Conservation (phyloP, 495 filamentous ascomycete species). For the Letharia lupina region DNA sequence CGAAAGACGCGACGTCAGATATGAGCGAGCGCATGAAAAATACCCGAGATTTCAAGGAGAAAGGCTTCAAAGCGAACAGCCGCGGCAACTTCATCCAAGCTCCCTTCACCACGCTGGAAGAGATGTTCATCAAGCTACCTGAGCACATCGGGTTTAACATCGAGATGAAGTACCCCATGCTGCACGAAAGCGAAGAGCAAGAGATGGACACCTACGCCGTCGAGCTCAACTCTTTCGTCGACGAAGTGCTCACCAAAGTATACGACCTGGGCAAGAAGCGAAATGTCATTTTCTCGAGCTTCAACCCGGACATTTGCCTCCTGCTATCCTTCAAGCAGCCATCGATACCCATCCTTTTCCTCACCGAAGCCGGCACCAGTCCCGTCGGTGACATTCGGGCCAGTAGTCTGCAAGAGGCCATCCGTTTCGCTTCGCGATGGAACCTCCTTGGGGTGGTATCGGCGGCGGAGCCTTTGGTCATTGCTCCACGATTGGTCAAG, state of each 20-base stretch:
- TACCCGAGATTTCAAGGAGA: constrained; percentile 85
- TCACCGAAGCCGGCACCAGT: constrained; percentile 74
- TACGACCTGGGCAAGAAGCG: constrained; percentile 66
- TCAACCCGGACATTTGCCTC: constrained; percentile 94
- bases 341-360: constrained; percentile 86
- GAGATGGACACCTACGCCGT: constrained; percentile 98
- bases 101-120: constrained; percentile 88
- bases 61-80: constrained; percentile 92
- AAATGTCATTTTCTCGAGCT: constrained; percentile 90
- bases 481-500: constrained; percentile 80
- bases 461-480: constrained; percentile 72
- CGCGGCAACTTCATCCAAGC: constrained; percentile 90
- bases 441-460: constrained; percentile 87
- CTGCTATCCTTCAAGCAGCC: constrained; percentile 93
- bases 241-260: constrained; percentile 81
- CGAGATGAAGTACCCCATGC: constrained; percentile 98
- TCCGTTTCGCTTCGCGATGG: constrained; percentile 90
- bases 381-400: constrained; percentile 84
- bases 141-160: constrained; percentile 88
- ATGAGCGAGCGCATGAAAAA: constrained; percentile 93
- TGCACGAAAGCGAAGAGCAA: constrained; percentile 84
- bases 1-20: constrained; percentile 44
- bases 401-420: constrained; percentile 85
- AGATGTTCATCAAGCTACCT: constrained; percentile 80
- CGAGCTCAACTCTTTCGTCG: constrained; percentile 94